phyloP scores from a whole-genome alignment of 352 stramenopile genomes.

The Phytophthora uliginosa region DNA sequence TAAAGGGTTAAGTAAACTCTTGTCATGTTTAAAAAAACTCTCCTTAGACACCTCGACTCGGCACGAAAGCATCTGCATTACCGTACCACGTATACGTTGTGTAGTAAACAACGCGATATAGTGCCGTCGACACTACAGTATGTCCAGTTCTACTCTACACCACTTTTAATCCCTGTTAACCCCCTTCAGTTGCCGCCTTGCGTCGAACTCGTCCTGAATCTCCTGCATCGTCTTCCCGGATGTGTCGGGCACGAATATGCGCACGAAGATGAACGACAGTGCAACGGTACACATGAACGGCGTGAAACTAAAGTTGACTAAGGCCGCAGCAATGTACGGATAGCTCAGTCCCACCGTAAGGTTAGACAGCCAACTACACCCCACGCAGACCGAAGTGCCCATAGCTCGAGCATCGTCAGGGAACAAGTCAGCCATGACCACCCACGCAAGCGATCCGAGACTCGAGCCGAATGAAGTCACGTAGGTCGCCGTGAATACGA shows the following conservation, averaged over 20 bases:
- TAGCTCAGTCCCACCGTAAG: slow-evolving; percentile 57
- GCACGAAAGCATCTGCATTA: no score
- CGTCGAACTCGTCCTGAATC: slow-evolving; percentile 8
- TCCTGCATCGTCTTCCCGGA: slow-evolving; percentile 24
- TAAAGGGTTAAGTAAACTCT: no score
- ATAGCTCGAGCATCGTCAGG: slow-evolving; percentile 52
- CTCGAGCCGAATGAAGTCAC: slow-evolving; percentile 49
- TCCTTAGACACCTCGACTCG: no score
- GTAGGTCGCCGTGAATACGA: slow-evolving; percentile 54
- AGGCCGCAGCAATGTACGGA: slow-evolving; percentile 52
- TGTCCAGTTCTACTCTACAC: neutral
- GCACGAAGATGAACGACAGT: slow-evolving; percentile 17
- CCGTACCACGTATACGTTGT: no score
- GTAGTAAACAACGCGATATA: no score
- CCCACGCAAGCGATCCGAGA: slow-evolving; percentile 56
- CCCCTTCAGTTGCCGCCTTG: neutral
- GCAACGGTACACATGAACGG: slow-evolving; percentile 20
- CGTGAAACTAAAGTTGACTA: slow-evolving; percentile 27
- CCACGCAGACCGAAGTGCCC: slow-evolving; percentile 48
- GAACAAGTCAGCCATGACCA: slow-evolving; percentile 59
- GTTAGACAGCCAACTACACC: slow-evolving; percentile 57
- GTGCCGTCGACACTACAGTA: neutral
- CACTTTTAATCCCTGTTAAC: neutral
- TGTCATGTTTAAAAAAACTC: no score
- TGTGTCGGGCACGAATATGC: slow-evolving; percentile 12